Evolutionary conservation across 164 flowering plant genomes (phyloP), one percentile per base, ranked within the genome.

Genomic region (Macadamia tetraphylla): DNA sequence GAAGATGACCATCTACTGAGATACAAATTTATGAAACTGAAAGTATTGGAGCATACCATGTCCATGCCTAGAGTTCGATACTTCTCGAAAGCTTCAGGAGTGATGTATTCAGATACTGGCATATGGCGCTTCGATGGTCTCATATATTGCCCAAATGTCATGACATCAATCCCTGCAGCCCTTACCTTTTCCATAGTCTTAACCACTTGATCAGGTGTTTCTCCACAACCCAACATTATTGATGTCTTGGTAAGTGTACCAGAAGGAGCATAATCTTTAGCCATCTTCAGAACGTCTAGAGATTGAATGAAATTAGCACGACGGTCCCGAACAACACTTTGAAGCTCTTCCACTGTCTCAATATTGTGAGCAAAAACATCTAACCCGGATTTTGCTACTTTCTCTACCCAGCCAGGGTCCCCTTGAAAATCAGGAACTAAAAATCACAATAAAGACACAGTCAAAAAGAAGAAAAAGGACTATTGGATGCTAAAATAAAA

Each of bases 111-210:
- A 9, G 94, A 84, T 23, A 94, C 96, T 1, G 94, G 96, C 98
- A 94, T 94, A 62, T 94, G 98, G 43, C 97, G 90, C 86, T 91
- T 94, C n/a, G 97, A 87, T n/a, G 98, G 98, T 81, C 98, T 79
- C 98, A 89, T 94, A 73, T 91, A 91, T 70, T 94, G 96, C 68
- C 97, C 97, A 80, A 91, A 87, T 29, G 98, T 89, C 88, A 87
- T 94, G 60, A 94, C 96, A 82, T 94, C 98, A 62, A 94, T 89
- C 63, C 95, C 97, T 29, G 97, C 96, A 68, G 85, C 92, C 79
- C 91, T 92, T 79, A 94, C 97, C 77, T 94, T 90, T 77, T 87
- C 94, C 96, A 94, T 94, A 12, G 98, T 92, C 63, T 73, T 84
- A 72, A 90, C 76, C 42, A 94, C 93, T 78, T 88, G 93, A 60